Conservation (phyloP, 2,329 filamentous ascomycete genomes). For the Trichoderma breve region DNA sequence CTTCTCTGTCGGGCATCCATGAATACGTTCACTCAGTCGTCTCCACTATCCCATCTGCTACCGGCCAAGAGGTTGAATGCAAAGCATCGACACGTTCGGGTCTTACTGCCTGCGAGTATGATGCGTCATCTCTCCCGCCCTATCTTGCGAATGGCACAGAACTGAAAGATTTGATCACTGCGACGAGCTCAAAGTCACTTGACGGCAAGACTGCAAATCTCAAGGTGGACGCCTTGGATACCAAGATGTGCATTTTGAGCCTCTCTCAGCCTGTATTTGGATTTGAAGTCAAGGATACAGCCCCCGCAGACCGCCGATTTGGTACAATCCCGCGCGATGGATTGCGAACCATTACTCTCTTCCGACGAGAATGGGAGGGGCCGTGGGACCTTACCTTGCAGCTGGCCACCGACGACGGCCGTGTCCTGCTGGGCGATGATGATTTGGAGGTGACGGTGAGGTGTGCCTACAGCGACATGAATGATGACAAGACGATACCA, state of each 20-base stretch:
- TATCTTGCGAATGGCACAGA: constrained; percentile 53
- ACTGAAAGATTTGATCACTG: constrained; percentile 59
- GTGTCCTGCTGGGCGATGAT: constrained; percentile 25
- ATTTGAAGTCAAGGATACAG: constrained; percentile 62
- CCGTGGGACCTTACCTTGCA: constrained; percentile 63
- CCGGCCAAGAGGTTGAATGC: constrained; percentile 60
- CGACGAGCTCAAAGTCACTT: constrained; percentile 40
- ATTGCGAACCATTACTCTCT: constrained; percentile 69
- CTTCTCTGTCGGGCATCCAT: constrained; percentile 66
- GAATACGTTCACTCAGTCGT: constrained; percentile 68
- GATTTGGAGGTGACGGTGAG: constrained; percentile 62
- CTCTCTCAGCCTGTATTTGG: constrained; percentile 67
- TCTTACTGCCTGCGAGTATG: constrained; percentile 67
- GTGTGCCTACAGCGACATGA: constrained; percentile 88
- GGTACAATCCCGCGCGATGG: constrained; percentile 61
- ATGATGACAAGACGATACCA: constrained; percentile 68
- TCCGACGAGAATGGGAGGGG: constrained; percentile 76
- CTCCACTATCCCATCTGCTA: constrained; percentile 65
- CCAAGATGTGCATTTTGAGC: constrained; percentile 71
- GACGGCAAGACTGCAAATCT: constrained; percentile 57
- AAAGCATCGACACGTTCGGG: constrained; percentile 36
- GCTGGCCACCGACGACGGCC: constrained; percentile 23
- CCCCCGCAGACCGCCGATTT: constrained; percentile 62
- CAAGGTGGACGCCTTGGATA: constrained; percentile 68
- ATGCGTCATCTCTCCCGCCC: constrained; percentile 59